phyloP scores from a whole-genome alignment of 1,139 yeast genomes.

The Petasospora rhodanensis region DNA sequence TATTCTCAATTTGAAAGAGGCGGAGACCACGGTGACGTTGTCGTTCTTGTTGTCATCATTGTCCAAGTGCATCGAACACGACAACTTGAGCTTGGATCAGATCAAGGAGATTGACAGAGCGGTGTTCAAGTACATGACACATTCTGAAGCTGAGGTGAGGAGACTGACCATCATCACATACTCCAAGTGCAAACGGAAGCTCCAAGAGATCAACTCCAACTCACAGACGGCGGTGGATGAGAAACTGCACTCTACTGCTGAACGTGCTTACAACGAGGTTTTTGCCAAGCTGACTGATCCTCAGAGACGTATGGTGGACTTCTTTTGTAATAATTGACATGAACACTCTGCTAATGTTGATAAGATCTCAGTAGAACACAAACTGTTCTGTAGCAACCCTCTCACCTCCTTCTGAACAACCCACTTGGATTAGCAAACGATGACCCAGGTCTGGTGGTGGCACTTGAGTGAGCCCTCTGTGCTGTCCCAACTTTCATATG shows the following conservation, averaged over 20 bases:
- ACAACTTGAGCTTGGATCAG: constrained; percentile 16
- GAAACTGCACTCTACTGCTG: constrained; percentile 8
- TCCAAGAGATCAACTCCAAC: constrained; percentile 14
- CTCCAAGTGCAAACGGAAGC: constrained; percentile 28
- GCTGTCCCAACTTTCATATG: constrained; percentile 23
- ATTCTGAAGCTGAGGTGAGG: constrained; percentile 38
- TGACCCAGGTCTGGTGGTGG: constrained; percentile 17
- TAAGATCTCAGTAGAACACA: too few species aligned
- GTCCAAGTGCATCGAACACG: constrained; percentile 20
- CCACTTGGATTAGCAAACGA: constrained; percentile 11
- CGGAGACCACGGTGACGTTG: constrained; percentile 5
- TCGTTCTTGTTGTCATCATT: constrained; percentile 19
- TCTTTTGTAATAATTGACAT: constrained; percentile 27
- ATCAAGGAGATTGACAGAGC: constrained; percentile 31
- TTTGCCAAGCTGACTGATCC: constrained; percentile 32
- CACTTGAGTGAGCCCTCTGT: constrained; percentile 6
- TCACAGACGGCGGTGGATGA: constrained; percentile 4
- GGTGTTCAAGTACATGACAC: constrained; percentile 29
- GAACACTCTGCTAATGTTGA: too few species aligned
- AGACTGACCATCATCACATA: constrained; percentile 40
- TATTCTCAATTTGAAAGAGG: constrained; percentile 9
- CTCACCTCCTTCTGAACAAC: constrained; percentile 11
- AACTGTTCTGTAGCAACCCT: background rate
- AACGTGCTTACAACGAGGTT: constrained; percentile 25
- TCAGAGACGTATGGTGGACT: constrained; percentile 37